Percentiles rank a stretch among this genome's conserved stretches.
These are phyloP conservation scores for Curvularia verruculosa DNA, from an alignment of 2,329 filamentous ascomycete species.

Conservation along the genomic window DNA sequence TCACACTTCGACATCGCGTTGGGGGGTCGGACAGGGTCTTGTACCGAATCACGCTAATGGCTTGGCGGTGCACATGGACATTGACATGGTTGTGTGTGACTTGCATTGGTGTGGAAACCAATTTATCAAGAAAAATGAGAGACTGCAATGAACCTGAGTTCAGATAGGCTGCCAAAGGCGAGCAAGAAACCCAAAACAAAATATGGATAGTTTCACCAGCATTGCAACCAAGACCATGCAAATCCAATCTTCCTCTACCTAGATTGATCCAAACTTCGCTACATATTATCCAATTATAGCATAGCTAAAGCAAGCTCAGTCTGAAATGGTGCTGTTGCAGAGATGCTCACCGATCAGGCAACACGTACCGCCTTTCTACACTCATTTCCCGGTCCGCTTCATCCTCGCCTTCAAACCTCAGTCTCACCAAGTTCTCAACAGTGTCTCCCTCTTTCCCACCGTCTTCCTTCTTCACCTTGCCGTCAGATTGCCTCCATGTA, in stretches of 20 bases:
- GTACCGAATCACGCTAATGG: slow-evolving; percentile 4
- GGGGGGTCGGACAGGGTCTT: slow-evolving; percentile 6
- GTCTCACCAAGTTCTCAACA: slow-evolving; percentile 49
- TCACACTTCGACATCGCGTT: slow-evolving; percentile 3
- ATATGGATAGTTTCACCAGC: neutral
- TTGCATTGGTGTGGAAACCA: neutral
- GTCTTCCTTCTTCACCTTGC: slow-evolving; percentile 48
- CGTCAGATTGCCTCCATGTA: slow-evolving; percentile 45
- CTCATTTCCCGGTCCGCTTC: slow-evolving; percentile 53
- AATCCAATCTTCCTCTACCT: neutral
- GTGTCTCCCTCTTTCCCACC: slow-evolving; percentile 51
- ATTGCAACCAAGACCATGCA: neutral
- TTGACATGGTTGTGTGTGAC: neutral
- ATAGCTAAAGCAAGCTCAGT: neutral
- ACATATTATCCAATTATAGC: slow-evolving; percentile 6
- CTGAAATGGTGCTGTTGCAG: neutral
- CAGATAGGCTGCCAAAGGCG: neutral
- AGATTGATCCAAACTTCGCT: slow-evolving; percentile 1
- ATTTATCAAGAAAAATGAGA: too few species aligned
- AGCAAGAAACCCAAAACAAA: neutral
- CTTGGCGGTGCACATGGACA: slow-evolving; percentile 3
- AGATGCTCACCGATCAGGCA: slow-evolving; percentile 40
- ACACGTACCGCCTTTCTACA: slow-evolving; percentile 59
- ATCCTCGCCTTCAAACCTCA: slow-evolving; percentile 58
- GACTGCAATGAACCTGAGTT: too few species aligned